These are phyloP conservation scores for Cadophora gregata DNA, from an alignment of 2,329 filamentous ascomycete species.

Conservation along the genomic window DNA sequence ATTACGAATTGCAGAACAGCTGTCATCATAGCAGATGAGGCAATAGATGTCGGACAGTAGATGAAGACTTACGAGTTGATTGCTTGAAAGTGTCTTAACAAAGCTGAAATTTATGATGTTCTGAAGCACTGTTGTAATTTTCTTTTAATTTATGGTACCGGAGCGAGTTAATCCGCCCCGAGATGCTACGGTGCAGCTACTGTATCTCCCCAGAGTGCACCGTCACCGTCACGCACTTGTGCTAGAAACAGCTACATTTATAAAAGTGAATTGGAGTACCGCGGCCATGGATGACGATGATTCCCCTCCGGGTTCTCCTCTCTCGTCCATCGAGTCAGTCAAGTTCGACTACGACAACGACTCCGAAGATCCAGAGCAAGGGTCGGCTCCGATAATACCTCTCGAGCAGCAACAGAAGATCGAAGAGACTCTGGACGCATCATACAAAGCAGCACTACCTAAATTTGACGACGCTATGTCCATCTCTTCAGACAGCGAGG, in stretches of 20 bases:
- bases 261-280: neutral
- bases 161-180: slow-evolving; percentile 7
- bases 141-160: neutral
- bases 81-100: neutral
- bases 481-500: slow-evolving; percentile 89
- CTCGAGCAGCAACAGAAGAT: slow-evolving; percentile 44
- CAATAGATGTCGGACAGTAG: neutral
- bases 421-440: slow-evolving; percentile 26
- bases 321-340: slow-evolving; percentile 12
- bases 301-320: slow-evolving; percentile 15
- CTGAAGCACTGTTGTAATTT: neutral
- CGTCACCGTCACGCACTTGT: neutral
- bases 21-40: slow-evolving; percentile 18
- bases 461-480: slow-evolving; percentile 60
- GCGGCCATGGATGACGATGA: slow-evolving; percentile 20
- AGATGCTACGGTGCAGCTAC: neutral
- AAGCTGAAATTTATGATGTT: neutral
- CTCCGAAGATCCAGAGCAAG: slow-evolving; percentile 17
- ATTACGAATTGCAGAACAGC: slow-evolving; percentile 27
- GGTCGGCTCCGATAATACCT: slow-evolving; percentile 13
- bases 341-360: slow-evolving; percentile 18
- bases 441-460: slow-evolving; percentile 39
- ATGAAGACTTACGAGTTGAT: slow-evolving; percentile 4
- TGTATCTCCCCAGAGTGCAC: neutral
- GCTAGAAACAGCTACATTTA: neutral